Evolutionary conservation across 2,329 filamentous ascomycete genomes (phyloP).

Genomic region (Pyricularia sp.): DNA sequence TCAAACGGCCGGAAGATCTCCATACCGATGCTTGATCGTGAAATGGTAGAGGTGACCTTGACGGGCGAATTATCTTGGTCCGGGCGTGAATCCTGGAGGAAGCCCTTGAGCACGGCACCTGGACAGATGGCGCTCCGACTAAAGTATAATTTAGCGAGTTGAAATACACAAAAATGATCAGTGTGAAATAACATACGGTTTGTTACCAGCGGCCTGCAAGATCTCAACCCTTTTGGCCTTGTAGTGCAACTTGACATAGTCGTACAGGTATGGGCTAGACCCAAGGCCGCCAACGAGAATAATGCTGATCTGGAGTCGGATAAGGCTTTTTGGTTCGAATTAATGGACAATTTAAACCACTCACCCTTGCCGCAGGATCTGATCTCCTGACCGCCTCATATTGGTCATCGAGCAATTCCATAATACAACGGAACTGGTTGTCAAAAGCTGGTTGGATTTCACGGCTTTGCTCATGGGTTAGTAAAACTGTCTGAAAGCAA

Average conservation of each 20-base stretch:
- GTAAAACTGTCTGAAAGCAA: too few relatives aligned
- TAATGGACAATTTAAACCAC: too few relatives aligned
- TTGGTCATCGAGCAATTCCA: too few relatives aligned
- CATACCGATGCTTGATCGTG: conserved; percentile 11
- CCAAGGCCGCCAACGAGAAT: conserved; percentile 31
- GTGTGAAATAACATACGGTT: conserved; percentile 1
- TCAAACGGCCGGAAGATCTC: not conserved
- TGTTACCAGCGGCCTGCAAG: not conserved
- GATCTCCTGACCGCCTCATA: too few relatives aligned
- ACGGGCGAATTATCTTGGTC: not conserved
- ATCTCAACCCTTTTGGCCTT: not conserved
- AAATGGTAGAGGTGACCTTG: conserved; percentile 7
- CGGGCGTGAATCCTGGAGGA: not conserved
- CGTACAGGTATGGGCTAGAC: conserved; percentile 18
- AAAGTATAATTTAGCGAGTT: too few relatives aligned
- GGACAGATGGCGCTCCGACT: conserved; percentile 15
- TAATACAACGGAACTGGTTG: too few relatives aligned
- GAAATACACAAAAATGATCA: not conserved
- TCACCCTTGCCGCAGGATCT: too few relatives aligned
- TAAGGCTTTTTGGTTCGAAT: too few relatives aligned
- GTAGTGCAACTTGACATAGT: conserved; percentile 8
- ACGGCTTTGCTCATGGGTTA: too few relatives aligned
- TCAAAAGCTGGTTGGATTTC: too few relatives aligned
- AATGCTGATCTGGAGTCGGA: conserved; percentile 9
- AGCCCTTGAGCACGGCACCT: conserved; percentile 12